Conservation (phyloP, 352 stramenopile species). For the Globisporangium cystogenes region DNA sequence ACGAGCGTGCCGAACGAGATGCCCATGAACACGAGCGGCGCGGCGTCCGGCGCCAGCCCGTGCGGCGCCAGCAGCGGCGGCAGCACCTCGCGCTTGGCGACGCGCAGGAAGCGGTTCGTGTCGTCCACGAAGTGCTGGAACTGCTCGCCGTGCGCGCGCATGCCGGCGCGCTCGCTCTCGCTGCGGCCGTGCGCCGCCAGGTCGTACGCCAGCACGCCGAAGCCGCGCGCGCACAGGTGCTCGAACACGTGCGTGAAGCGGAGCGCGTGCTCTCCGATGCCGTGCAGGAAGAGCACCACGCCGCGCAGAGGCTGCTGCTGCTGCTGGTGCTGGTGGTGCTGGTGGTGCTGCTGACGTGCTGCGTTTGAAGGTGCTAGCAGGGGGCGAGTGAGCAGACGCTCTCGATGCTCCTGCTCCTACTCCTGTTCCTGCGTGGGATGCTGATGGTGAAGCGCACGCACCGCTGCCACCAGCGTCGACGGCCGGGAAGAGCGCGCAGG, state of each 20-base stretch:
- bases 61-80: slow-evolving; percentile 23
- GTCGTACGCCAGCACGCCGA: slow-evolving; percentile 60
- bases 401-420: too few relatives aligned
- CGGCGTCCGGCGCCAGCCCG: slow-evolving; percentile 3
- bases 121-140: slow-evolving; percentile 69
- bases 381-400: too few relatives aligned
- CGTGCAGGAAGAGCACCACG: slow-evolving; percentile 58
- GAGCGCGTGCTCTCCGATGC: slow-evolving; percentile 54
- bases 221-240: slow-evolving; percentile 33
- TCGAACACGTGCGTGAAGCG: slow-evolving; percentile 59
- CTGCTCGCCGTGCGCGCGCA: slow-evolving; percentile 40
- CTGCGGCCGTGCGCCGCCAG: slow-evolving; percentile 52
- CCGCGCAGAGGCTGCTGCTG: slow-evolving; percentile 22
- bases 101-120: slow-evolving; percentile 50
- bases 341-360: too few relatives aligned
- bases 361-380: too few relatives aligned
- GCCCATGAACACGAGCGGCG: slow-evolving; percentile 48
- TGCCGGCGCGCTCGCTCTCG: slow-evolving; percentile 27
- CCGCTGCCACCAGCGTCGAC: too few relatives aligned
- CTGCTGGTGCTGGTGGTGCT: too few relatives aligned
- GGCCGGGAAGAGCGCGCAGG: slow-evolving; percentile 41
- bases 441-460: too few relatives aligned
- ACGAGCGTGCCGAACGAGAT: slow-evolving; percentile 66
- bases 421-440: too few relatives aligned
- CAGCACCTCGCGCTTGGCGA: slow-evolving; percentile 32